Evolutionary conservation across 805 yeast species (phyloP).

Genomic region (Lachancea dasiensis): DNA sequence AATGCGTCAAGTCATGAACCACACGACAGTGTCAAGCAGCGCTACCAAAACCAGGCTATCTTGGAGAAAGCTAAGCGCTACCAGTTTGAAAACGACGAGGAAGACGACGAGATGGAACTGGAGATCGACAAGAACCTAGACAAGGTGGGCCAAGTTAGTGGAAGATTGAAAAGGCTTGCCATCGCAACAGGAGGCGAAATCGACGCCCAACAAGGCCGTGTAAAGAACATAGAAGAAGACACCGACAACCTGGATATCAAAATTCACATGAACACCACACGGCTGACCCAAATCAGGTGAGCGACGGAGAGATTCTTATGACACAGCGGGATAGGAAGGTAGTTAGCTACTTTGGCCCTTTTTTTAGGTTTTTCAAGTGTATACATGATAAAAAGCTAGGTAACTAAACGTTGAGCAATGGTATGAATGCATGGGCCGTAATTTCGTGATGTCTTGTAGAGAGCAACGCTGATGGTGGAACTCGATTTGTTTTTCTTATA

Average conservation of each 20-base stretch:
- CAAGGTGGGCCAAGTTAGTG: conserved; percentile 63
- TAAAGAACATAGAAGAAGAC: conserved; percentile 72
- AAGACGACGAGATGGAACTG: conserved; percentile 87
- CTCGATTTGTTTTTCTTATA: no score
- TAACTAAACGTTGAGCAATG: no score
- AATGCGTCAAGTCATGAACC: conserved; percentile 31
- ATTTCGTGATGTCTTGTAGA: no score
- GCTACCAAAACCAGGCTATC: conserved; percentile 35
- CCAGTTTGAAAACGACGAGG: conserved; percentile 84
- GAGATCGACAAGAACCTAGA: conserved; percentile 81
- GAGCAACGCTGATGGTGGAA: no score
- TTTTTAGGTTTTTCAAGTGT: no score
- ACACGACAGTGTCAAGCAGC: conserved; percentile 30
- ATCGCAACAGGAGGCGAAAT: conserved; percentile 69
- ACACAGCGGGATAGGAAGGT: no score
- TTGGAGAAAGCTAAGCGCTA: conserved; percentile 55
- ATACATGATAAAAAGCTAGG: no score
- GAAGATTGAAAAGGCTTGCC: conserved; percentile 69
- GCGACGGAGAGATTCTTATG: neutral
- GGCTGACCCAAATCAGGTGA: conserved; percentile 50
- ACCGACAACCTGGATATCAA: conserved; percentile 81
- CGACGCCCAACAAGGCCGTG: conserved; percentile 66
- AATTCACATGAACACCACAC: conserved; percentile 69
- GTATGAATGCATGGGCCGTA: no score
- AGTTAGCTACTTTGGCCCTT: no score